A percentile compares a stretch with the other conserved stretches of the same genome.
Evolutionary conservation across 768 basidiomycete genomes (phyloP).

Genomic region (Pulveroboletus ravenelii): DNA sequence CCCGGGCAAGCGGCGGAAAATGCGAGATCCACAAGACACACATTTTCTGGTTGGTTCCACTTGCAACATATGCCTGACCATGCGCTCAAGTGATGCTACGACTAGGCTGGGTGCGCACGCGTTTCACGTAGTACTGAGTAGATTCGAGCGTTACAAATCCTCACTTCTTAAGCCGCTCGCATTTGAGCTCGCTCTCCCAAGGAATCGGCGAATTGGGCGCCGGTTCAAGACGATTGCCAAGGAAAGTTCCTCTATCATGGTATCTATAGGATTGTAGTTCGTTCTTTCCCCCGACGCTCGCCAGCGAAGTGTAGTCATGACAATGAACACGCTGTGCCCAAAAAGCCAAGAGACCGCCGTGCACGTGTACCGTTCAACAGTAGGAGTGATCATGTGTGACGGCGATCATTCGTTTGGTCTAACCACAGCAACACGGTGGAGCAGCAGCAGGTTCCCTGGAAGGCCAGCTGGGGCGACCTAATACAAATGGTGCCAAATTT

Average conservation of each 20-base stretch:
- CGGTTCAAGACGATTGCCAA: slow-evolving; percentile 46
- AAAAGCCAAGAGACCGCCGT: neutral
- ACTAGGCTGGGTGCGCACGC: slow-evolving; percentile 78
- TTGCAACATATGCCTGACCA: neutral
- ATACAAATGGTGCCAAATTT: too few species aligned
- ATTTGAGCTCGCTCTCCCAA: slow-evolving; percentile 46
- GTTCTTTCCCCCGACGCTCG: neutral
- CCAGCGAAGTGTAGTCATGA: neutral
- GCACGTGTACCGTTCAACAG: neutral
- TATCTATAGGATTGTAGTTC: slow-evolving; percentile 18
- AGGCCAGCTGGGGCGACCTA: neutral
- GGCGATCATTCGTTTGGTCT: neutral
- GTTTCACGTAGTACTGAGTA: slow-evolving; percentile 61
- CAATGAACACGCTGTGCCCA: neutral
- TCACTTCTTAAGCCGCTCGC: slow-evolving; percentile 44
- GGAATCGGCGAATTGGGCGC: slow-evolving; percentile 38
- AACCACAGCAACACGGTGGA: slow-evolving; percentile 1
- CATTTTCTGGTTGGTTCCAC: slow-evolving; percentile 54
- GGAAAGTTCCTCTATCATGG: slow-evolving; percentile 21
- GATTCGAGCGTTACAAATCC: slow-evolving; percentile 44
- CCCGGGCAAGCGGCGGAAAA: slow-evolving; percentile 33
- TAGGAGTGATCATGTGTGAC: neutral
- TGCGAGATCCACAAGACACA: slow-evolving; percentile 46
- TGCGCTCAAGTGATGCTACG: slow-evolving; percentile 2
- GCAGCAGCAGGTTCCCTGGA: neutral